phyloP scores from a whole-genome alignment of 805 yeast genomes.

The Metschnikowia cubensis region DNA sequence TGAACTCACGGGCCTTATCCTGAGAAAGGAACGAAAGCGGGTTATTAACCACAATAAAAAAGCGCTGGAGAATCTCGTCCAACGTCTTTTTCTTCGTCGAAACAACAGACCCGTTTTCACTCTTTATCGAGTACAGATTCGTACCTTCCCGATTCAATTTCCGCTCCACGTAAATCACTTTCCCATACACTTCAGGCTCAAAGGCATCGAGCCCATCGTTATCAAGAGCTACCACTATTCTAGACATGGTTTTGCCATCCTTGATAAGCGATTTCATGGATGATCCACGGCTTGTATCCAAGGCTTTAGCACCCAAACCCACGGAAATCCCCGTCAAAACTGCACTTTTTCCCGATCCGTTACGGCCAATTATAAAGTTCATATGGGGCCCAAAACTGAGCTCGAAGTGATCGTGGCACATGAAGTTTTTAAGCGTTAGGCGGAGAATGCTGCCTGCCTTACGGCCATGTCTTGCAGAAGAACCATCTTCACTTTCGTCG shows the following conservation, averaged over 20 bases:
- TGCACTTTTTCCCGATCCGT: constrained; percentile 91
- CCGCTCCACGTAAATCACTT: constrained; percentile 66
- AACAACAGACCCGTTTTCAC: constrained; percentile 47
- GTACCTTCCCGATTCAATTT: constrained; percentile 51
- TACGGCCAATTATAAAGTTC: constrained; percentile 83
- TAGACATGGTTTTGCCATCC: constrained; percentile 70
- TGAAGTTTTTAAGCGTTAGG: constrained; percentile 67
- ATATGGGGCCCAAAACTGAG: constrained; percentile 72
- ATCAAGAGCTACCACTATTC: constrained; percentile 58
- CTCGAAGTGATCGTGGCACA: constrained; percentile 85
- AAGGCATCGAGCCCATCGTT: constrained; percentile 67
- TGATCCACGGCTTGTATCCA: constrained; percentile 80
- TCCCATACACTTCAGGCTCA: constrained; percentile 63
- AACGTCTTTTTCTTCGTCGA: constrained; percentile 62
- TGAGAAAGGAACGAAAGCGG: constrained; percentile 92
- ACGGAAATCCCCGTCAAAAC: constrained; percentile 81
- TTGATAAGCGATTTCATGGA: constrained; percentile 66
- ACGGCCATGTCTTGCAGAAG: constrained; percentile 1
- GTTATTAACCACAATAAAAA: constrained; percentile 77
- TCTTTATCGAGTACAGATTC: constrained; percentile 51
- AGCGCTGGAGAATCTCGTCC: constrained; percentile 63
- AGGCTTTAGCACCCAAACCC: constrained; percentile 85
- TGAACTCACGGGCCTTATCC: constrained; percentile 86
- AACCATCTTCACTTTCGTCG: constrained; percentile 16
- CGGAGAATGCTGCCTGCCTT: constrained; percentile 66